Evolutionary conservation across 2,329 filamentous ascomycete species (phyloP).

Genomic region (Diaporthe sp.): DNA sequence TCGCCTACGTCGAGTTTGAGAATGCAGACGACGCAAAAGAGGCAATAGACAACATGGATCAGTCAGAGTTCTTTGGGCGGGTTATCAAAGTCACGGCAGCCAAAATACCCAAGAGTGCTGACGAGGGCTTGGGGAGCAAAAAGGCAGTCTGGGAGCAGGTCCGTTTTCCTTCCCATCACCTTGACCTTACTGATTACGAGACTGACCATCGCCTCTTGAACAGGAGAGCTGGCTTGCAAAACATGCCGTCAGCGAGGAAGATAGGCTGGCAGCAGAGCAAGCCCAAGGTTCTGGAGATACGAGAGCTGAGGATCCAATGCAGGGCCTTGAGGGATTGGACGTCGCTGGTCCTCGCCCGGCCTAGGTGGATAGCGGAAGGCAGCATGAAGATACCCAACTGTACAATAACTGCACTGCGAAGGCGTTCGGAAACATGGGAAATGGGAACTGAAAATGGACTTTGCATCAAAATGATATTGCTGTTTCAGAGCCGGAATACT

Average conservation of each 20-base stretch:
- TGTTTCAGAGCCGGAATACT: constrained; percentile 29
- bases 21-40: constrained; percentile 88
- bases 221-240: constrained; percentile 96
- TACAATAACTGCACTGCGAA: constrained; percentile 57
- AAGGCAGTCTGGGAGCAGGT: constrained; percentile 99
- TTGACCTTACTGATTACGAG: neutral
- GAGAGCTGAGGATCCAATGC: constrained; percentile 87
- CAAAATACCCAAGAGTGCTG: constrained; percentile 90
- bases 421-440: constrained; percentile 55
- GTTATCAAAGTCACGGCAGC: constrained; percentile 93
- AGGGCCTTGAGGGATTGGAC: constrained; percentile 92
- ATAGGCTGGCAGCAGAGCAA: constrained; percentile 72
- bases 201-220: constrained; percentile 40
- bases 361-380: constrained; percentile 54
- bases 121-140: constrained; percentile 91
- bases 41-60: constrained; percentile 99
- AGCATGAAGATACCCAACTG: constrained; percentile 41
- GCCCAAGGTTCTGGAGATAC: constrained; percentile 63
- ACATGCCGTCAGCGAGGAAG: constrained; percentile 87
- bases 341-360: constrained; percentile 90
- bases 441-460: constrained; percentile 38
- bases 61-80: constrained; percentile 92
- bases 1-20: constrained; percentile 97
- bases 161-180: constrained; percentile 48
- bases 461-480: constrained; percentile 39